A percentile compares a stretch with the other conserved stretches of the same genome.
These are phyloP conservation scores for Potentilla sterilis DNA, from an alignment of 306 rosid species.

Conservation along the genomic window DNA sequence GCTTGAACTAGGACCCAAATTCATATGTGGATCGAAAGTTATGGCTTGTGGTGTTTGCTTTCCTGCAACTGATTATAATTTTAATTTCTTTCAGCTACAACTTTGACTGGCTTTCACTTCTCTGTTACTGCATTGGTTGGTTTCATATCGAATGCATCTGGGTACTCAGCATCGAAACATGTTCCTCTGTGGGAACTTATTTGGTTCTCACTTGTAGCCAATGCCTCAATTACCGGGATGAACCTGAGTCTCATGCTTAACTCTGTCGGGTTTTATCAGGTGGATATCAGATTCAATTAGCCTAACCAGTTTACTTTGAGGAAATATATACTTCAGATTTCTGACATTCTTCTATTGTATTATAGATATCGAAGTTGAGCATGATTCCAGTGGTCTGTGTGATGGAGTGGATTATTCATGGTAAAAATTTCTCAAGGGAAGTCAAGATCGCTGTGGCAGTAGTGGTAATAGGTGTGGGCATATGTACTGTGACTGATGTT, in stretches of 20 bases:
- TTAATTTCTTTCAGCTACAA: slow-evolving; percentile 34
- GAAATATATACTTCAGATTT: neutral
- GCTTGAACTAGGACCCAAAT: neutral
- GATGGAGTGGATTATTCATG: slow-evolving; percentile 57
- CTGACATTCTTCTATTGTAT: slow-evolving; percentile 3
- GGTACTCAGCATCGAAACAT: slow-evolving; percentile 44
- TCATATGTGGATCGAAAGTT: neutral
- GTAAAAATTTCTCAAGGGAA: slow-evolving; percentile 48
- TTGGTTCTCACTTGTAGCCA: slow-evolving; percentile 46
- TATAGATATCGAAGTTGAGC: slow-evolving; percentile 55
- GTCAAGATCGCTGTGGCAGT: slow-evolving; percentile 50
- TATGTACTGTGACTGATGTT: slow-evolving; percentile 56
- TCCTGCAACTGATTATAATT: neutral
- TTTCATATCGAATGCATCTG: slow-evolving; percentile 40
- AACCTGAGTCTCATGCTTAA: slow-evolving; percentile 56
- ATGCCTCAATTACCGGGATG: slow-evolving; percentile 46
- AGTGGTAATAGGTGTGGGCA: slow-evolving; percentile 52
- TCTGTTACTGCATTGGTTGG: slow-evolving; percentile 47
- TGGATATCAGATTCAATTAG: slow-evolving; percentile 8
- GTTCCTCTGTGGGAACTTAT: slow-evolving; percentile 50
- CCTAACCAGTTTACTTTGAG: neutral
- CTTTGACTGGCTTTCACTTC: slow-evolving; percentile 51
- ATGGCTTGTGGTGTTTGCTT: no score
- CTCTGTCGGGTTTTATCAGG: slow-evolving; percentile 60
- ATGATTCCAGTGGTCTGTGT: slow-evolving; percentile 59